A percentile compares a stretch with the other conserved stretches of the same genome.
phyloP scores from a whole-genome alignment of 768 basidiomycete species.

The Daedaleopsis nitida region DNA sequence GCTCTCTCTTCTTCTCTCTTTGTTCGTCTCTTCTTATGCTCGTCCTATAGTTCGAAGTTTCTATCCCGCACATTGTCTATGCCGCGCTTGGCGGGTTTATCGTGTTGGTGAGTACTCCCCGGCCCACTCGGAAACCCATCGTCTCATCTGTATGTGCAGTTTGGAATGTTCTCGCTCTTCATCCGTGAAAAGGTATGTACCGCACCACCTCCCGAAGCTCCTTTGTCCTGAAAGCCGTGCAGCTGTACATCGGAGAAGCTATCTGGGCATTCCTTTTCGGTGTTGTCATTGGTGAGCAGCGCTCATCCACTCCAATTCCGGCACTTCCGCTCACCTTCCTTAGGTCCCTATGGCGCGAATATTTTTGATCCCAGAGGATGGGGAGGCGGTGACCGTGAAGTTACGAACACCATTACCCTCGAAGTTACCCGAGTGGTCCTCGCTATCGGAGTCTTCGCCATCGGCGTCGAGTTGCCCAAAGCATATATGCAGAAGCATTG shows the following conservation, averaged over 20 bases:
- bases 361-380: constrained; percentile 84
- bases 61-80: constrained; percentile 75
- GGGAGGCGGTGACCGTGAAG: constrained; percentile 50
- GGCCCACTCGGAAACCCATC: background rate
- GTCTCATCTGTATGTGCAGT: constrained; percentile 45
- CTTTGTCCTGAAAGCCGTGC: constrained; percentile 5
- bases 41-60: constrained; percentile 53
- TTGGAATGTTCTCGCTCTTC: constrained; percentile 93
- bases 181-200: constrained; percentile 78
- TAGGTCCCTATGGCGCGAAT: constrained; percentile 81
- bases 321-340: constrained; percentile 11
- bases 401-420: constrained; percentile 77
- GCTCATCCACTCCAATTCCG: background rate
- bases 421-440: constrained; percentile 92
- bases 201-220: background rate
- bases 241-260: constrained; percentile 95
- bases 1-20: constrained; percentile 22
- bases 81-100: constrained; percentile 81
- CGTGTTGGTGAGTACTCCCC: constrained; percentile 55
- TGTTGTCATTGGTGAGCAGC: constrained; percentile 74
- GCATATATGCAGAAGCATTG: constrained; percentile 94
- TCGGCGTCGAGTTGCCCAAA: constrained; percentile 96
- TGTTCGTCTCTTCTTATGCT: constrained; percentile 2
- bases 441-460: constrained; percentile 96
- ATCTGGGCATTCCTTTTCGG: constrained; percentile 94